Percentiles rank a stretch among this genome's conserved stretches.
These are phyloP conservation scores for Sclerotinia borealis DNA, from an alignment of 2,329 filamentous ascomycete genomes.

Conservation along the genomic window DNA sequence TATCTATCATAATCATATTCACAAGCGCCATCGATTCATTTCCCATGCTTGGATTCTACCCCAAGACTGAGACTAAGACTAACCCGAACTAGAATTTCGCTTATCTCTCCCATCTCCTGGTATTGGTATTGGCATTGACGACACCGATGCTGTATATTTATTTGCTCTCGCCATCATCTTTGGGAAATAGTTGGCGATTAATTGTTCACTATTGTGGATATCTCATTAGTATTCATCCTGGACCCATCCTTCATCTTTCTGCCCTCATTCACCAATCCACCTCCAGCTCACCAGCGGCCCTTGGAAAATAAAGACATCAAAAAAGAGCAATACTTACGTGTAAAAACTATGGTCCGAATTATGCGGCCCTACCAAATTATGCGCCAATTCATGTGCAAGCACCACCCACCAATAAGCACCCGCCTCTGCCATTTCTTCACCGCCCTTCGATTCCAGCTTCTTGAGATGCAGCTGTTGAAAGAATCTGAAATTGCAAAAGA, in stretches of 20 bases:
- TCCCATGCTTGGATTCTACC: no score
- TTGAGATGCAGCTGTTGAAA: constrained; percentile 71
- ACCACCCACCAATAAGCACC: constrained; percentile 90
- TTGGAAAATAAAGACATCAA: background rate
- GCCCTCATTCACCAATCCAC: background rate
- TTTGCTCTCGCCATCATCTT: constrained; percentile 49
- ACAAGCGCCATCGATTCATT: background rate
- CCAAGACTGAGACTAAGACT: background rate
- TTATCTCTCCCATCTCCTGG: background rate
- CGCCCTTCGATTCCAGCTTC: constrained; percentile 36
- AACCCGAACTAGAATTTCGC: background rate
- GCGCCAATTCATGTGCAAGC: constrained; percentile 90
- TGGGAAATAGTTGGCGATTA: constrained; percentile 70
- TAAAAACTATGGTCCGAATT: constrained; percentile 77
- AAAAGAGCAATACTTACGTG: constrained; percentile 44
- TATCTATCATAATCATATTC: background rate
- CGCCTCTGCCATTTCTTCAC: constrained; percentile 57
- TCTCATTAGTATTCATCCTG: background rate
- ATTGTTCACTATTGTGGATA: constrained; percentile 54
- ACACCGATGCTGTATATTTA: constrained; percentile 8
- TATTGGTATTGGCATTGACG: background rate
- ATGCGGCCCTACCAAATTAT: constrained; percentile 80
- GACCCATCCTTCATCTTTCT: background rate
- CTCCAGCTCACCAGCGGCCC: no score
- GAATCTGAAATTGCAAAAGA: constrained; percentile 92